Base-by-base conservation (phyloP, 148 eudicot species). In the Selenicereus undatus region DNA sequence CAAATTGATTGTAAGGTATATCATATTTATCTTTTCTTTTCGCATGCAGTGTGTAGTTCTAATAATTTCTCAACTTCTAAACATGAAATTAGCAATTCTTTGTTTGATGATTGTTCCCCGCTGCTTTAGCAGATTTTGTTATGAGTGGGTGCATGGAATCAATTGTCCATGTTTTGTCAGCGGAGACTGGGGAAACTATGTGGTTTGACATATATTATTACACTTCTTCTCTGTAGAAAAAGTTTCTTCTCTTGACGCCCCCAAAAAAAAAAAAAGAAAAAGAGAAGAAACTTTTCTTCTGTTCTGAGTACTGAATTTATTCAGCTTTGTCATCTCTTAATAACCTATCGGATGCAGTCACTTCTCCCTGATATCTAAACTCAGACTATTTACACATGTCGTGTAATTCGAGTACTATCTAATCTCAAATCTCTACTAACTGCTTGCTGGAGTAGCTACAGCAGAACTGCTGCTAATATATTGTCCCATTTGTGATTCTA, bases 1-100 rank as follows among this genome's bases (percentile, higher is more conserved):
- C 89, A 85, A 58, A 71, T 70, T 77, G 89, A 88, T 56, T 91
- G 97, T 91, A 91, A 91, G 80, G 86, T 84, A 56, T 56, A 52
- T 26, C 68, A 56, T 76, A 4, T 64, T 0, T 60, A 11, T 45
- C 45, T 54, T 8, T 27, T 70, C 70, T 52, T 51, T 45, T 17
- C 32, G 11, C 14, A 24, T 64, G 30, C 65, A 74, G 8, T 16
- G 36, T 10, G 18, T 48, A 11, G 35, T 27, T 66, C 27, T 66
- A 27, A 27, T 32, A 66, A 26, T 9, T 27, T 27, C 14, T 66
- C 10, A n/a, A 27, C 71, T 66, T 24, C 14, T 52, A 24, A 27
- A 75, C 24, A 8, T 75, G 77, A 21, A 26, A 75, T 51, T 27
- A 4, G 32, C 1, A 4, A 66, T 66, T 66, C 18, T 3, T 64